Base-by-base conservation (phyloP, 805 yeast species). In the Suhomyces vadensis region DNA sequence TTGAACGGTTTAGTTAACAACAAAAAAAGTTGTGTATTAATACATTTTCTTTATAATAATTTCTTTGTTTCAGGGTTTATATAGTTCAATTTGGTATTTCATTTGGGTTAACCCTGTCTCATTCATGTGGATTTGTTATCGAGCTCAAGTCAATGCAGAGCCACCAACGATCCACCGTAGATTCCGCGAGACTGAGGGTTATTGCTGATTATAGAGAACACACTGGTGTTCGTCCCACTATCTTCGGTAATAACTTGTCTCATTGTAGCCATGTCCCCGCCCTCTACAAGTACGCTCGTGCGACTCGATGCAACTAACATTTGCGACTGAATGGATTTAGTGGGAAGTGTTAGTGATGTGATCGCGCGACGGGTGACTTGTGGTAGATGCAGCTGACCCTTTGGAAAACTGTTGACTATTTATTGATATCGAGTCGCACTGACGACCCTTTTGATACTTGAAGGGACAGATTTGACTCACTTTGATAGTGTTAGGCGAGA, bases 151-250 rank as follows among this genome's bases (percentile, higher is more conserved):
- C 47, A 71, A 71, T 70, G 67, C 42, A 70, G 75, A 69, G 72
- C 74, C 76, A 68, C 73, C 71, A 58, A 71, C 74, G 74, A 65
- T 70, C 65, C 63, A 56, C 58, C 40, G 58, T 57, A 56, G 56
- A 14, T 13, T 26, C 17, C 48, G 44, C 41, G 48, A 45, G 39
- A 44, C 41, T 33, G 37, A 37, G 51, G 52, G 54, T 46, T 50
- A 46, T 50, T 52, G 47, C 45, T 45, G 31, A 24, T 14, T 39
- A 29, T 27, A 19, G 21, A 19, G 41, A 27, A 22, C 29, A 13
- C 7, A 38, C 17, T 8, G n/a, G 39, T 22, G 38, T 20, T 20
- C 23, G n/a, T 14, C 6, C 13, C 38, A 22, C 26, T 24, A 24
- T 37, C 17, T 37, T 23, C 26, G 25, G 33, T 29, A 38, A 27